A percentile compares a stretch with the other conserved stretches of the same genome.
Evolutionary conservation across 306 rosid genomes (phyloP).

Genomic region (Castanopsis chinensis): DNA sequence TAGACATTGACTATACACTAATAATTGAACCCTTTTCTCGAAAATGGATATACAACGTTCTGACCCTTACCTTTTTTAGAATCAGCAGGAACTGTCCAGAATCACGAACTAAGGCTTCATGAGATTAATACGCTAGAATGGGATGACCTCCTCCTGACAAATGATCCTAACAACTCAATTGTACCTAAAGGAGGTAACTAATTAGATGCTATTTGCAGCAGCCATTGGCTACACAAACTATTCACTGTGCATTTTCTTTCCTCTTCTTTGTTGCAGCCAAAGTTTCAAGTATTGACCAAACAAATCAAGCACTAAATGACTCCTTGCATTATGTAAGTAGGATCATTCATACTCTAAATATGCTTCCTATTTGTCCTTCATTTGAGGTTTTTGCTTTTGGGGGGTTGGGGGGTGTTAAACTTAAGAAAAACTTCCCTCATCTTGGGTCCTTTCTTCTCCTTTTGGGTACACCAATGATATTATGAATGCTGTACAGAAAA

Average conservation of each 20-base stretch:
- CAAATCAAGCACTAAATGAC: slow-evolving; percentile 47
- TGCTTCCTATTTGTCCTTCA: not conserved
- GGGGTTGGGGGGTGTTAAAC: too few species aligned
- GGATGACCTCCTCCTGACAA: slow-evolving; percentile 80
- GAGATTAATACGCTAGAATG: slow-evolving; percentile 98
- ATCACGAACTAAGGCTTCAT: slow-evolving; percentile 65
- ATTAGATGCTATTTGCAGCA: slow-evolving; percentile 24
- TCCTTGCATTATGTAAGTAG: slow-evolving; percentile 57
- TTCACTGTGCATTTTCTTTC: slow-evolving; percentile 21
- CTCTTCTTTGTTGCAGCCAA: slow-evolving; percentile 38
- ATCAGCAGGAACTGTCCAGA: slow-evolving; percentile 52
- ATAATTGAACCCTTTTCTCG: slow-evolving; percentile 15
- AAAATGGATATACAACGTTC: slow-evolving; percentile 9
- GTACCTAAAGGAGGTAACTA: slow-evolving; percentile 63
- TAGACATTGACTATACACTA: slow-evolving; percentile 5
- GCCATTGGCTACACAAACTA: slow-evolving; percentile 12
- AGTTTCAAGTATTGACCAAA: slow-evolving; percentile 47
- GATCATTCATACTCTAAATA: not conserved
- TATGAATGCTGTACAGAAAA: not conserved
- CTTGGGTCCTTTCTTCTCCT: not conserved
- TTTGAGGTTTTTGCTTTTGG: not conserved
- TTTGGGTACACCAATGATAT: not conserved
- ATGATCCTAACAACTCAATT: slow-evolving; percentile 39
- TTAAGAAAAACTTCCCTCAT: not conserved
- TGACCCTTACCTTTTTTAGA: slow-evolving; percentile 17